Evolutionary conservation across 163 green algal species (phyloP), one percentile per base, ranked within the genome.

Genomic region (Picocystis sp.): DNA sequence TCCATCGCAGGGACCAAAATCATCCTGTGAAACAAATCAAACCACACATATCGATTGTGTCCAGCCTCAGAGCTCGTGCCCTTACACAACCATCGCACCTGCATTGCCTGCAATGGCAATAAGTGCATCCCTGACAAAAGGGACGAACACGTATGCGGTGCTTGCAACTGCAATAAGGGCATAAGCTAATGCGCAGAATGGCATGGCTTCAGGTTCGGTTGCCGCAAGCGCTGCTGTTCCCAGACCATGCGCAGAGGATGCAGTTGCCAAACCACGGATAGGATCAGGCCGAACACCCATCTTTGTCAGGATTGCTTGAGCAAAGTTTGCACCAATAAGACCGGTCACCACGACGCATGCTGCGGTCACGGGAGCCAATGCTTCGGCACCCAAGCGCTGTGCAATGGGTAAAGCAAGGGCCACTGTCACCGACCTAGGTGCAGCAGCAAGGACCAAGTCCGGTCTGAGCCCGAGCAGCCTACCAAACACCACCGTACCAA

Each of bases 401-500:
- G 77, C 71, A 21, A 94, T 94, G 22, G 86, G 86, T 55, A 95
- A 69, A 5, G 86, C 86, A 43, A 95, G 69, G 0, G 86, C 86
- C 19, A 93, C 78, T 0, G 86, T 95, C 9, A 93, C 79, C 21
- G 64, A 81, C 38, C 86, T 67, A 2, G 86, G 86, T 17, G 87
- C 70, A 48, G 93, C 58, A 1, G 76, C 81, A 22, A 67, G 53
- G 0, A 78, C 72, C 3, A 94, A 55, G 6, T 58, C 71, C 65
- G 78, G 45, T 10, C 61, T 65, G 33, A 92, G 69, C 1, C 69
- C 72, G 9, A 85, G 25, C 2, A 66, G 57, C 47, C 71, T 72
- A n/a, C 72, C 78, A 0, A 70, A 58, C 10, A 81, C 60, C 3
- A 79, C 83, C 6, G 86, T 93, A 45, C 66, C 69, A 56, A 89